Conservation (phyloP, 164 flowering plant species). For the Vitis rupestris region DNA sequence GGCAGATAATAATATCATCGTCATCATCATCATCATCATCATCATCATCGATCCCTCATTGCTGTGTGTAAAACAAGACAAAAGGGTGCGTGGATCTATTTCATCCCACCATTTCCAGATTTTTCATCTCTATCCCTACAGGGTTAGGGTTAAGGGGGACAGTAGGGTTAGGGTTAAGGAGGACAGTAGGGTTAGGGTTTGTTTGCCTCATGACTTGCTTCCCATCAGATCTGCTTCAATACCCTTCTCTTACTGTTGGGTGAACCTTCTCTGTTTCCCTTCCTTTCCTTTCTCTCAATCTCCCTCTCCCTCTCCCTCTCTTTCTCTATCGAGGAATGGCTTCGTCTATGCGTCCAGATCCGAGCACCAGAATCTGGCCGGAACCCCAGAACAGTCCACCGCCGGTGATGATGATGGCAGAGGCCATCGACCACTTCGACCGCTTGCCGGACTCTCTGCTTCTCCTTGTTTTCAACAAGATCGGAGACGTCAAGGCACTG, state of each 20-base stretch:
- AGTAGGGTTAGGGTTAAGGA: too few relatives aligned
- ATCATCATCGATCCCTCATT: background rate
- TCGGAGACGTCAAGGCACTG: slow-evolving; percentile 81
- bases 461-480: slow-evolving; percentile 70
- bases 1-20: too few relatives aligned
- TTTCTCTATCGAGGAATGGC: slow-evolving; percentile 3
- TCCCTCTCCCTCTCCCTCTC: slow-evolving; percentile 3
- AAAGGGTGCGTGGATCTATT: slow-evolving; percentile 20
- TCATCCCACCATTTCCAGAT: slow-evolving; percentile 5
- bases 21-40: too few relatives aligned
- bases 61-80: slow-evolving; percentile 5
- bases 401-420: background rate
- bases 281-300: too few relatives aligned
- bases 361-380: slow-evolving; percentile 33
- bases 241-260: too few relatives aligned
- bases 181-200: too few relatives aligned
- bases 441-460: slow-evolving; percentile 68
- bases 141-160: too few relatives aligned
- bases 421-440: slow-evolving; percentile 60
- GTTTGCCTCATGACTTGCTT: too few relatives aligned
- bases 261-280: too few relatives aligned
- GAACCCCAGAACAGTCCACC: slow-evolving; percentile 20
- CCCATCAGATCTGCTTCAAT: too few relatives aligned
- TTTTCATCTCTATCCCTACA: background rate
- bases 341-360: slow-evolving; percentile 37